A percentile compares a stretch with the other conserved stretches of the same genome.
Evolutionary conservation across 306 rosid genomes (phyloP).

Genomic region (Corylus heterophylla): DNA sequence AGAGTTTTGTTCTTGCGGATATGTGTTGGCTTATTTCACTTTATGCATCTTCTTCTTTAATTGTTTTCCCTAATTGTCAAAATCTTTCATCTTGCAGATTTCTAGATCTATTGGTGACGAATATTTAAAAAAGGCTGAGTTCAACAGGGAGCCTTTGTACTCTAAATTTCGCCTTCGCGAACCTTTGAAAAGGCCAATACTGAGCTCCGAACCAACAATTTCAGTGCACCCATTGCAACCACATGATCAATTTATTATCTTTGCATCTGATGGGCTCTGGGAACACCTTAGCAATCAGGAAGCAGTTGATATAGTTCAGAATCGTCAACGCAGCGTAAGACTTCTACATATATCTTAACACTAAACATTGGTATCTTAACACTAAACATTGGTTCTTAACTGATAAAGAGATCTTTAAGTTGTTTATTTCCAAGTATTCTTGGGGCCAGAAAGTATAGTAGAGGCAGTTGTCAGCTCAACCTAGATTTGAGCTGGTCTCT

Average conservation of each 20-base stretch:
- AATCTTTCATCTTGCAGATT: constrained; percentile 48
- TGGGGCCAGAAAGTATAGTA: neutral
- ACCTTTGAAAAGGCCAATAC: constrained; percentile 64
- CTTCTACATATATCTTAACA: constrained; percentile 9
- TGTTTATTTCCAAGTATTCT: neutral
- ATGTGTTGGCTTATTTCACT: constrained; percentile 9
- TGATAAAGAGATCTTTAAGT: neutral
- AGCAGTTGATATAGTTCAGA: constrained; percentile 91
- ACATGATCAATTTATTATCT: constrained; percentile 75
- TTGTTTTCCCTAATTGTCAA: constrained; percentile 17
- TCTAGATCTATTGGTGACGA: constrained; percentile 91
- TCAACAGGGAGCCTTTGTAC: constrained; percentile 83
- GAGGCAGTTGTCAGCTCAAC: neutral
- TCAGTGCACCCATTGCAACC: constrained; percentile 67
- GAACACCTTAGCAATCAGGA: constrained; percentile 92
- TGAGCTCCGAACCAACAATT: constrained; percentile 82
- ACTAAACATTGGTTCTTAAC: constrained; percentile 11
- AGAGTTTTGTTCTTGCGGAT: neutral
- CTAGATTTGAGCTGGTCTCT: constrained; percentile 1
- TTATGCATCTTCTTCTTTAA: constrained; percentile 9
- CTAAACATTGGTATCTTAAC: constrained; percentile 17
- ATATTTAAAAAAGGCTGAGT: constrained; percentile 82
- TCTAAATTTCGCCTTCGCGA: constrained; percentile 75
- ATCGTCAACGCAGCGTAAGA: constrained; percentile 66
- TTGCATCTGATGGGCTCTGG: constrained; percentile 97